A percentile compares a stretch with the other conserved stretches of the same genome.
These are phyloP conservation scores for Conticribra guillardii DNA, from an alignment of 108 stramenopile genomes.

Conservation along the genomic window DNA sequence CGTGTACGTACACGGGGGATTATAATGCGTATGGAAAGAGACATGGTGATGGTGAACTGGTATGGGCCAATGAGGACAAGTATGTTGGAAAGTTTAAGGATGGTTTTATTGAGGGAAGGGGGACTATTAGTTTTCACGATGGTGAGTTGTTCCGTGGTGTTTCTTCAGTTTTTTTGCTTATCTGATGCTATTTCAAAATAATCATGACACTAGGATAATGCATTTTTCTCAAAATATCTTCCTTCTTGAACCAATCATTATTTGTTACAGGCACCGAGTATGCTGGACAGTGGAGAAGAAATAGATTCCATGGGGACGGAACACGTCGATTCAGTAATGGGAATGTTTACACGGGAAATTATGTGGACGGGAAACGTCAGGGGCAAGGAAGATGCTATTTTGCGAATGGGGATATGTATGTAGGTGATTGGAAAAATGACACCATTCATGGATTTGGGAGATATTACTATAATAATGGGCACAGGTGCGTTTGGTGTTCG, in stretches of 20 bases:
- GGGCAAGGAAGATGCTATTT: slow-evolving; percentile 65
- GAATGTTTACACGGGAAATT: slow-evolving; percentile 61
- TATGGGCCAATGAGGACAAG: slow-evolving; percentile 64
- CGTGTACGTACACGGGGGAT: slow-evolving; percentile 52
- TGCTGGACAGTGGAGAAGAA: slow-evolving; percentile 60
- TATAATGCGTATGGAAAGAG: slow-evolving; percentile 57
- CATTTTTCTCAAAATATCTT: too few species aligned
- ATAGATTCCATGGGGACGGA: slow-evolving; percentile 65
- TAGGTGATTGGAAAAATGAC: slow-evolving; percentile 51
- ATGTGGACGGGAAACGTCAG: slow-evolving; percentile 49
- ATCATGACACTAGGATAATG: slow-evolving; percentile 25
- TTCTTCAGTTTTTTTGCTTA: neutral
- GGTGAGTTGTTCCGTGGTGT: slow-evolving; percentile 30
- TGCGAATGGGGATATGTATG: slow-evolving; percentile 68
- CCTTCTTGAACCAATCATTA: neutral
- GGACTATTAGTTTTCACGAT: slow-evolving; percentile 56
- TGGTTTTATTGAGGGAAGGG: slow-evolving; percentile 61
- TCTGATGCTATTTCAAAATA: neutral
- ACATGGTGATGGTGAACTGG: slow-evolving; percentile 62
- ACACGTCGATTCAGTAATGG: slow-evolving; percentile 62
- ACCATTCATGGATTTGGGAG: slow-evolving; percentile 66
- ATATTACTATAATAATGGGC: slow-evolving; percentile 65
- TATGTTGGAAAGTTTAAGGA: slow-evolving; percentile 64
- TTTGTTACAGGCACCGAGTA: slow-evolving; percentile 59
- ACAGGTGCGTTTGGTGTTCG: slow-evolving; percentile 3